Evolutionary conservation across 306 rosid genomes (phyloP).

Genomic region (Chamaecrista fasciculata): DNA sequence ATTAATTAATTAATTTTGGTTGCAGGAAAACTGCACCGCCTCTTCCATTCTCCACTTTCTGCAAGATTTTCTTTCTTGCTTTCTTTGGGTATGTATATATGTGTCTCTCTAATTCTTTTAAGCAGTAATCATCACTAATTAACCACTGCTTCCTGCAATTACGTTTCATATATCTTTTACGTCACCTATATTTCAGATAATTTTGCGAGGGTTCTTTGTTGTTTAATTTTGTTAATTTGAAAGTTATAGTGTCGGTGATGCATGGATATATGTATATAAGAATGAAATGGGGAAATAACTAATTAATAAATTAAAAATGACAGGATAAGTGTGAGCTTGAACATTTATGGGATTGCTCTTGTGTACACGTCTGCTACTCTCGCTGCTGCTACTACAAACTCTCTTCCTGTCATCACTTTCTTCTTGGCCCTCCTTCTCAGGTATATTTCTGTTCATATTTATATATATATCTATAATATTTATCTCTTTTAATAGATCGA

Average conservation of each 20-base stretch:
- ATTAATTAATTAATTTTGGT: neutral
- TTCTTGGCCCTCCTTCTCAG: slow-evolving; percentile 67
- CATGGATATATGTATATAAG: no score
- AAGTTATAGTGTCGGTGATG: slow-evolving; percentile 6
- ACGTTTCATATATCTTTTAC: no score
- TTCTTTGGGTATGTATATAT: slow-evolving; percentile 71
- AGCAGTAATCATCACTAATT: no score
- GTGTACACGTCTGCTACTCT: slow-evolving; percentile 69
- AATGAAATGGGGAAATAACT: no score
- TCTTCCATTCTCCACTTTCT: slow-evolving; percentile 51
- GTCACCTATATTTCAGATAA: no score
- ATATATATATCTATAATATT: no score
- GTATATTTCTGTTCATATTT: slow-evolving; percentile 23
- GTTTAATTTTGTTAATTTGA: no score
- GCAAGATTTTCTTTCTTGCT: slow-evolving; percentile 74
- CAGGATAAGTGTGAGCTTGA: slow-evolving; percentile 64
- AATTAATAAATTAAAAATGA: no score
- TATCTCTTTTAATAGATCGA: no score
- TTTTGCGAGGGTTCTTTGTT: no score
- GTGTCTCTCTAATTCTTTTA: no score
- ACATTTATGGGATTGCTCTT: slow-evolving; percentile 57
- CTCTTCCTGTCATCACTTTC: slow-evolving; percentile 83
- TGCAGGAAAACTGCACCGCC: slow-evolving; percentile 62
- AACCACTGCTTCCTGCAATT: no score
- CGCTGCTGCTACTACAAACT: slow-evolving; percentile 74